Base-by-base conservation (phyloP, 1,284 basidiomycete species). In the Ustilago xerochloae region DNA sequence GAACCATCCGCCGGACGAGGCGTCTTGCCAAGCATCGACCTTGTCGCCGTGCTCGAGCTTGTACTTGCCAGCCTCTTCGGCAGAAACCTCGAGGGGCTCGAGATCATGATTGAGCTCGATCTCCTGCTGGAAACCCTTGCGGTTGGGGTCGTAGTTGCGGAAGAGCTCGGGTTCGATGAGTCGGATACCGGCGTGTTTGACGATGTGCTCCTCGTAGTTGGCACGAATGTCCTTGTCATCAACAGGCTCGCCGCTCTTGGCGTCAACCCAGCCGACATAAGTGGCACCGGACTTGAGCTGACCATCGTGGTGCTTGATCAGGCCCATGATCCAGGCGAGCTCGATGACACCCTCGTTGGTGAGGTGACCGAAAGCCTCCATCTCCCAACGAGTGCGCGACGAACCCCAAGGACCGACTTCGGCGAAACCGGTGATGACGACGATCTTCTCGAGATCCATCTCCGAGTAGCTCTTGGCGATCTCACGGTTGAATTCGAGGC, bases 361-460 rank as follows among this genome's bases (percentile, higher is more conserved):
- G 53, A 81, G 68, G 63, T 72, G 67, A 45, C 80, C 79, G 41
- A 70, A 75, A 28, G 79, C 80, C 66, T 81, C 80, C 70, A 79
- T 78, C 87, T 99, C 95, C 96, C 96, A 99, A 76, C 96, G 90
- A n/a, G 96, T 99, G 77, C 97, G 91, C 22, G 95, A 91, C 81
- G 93, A 95, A 80, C 97, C 97, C 93, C 94, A 99, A 6, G 96
- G 97, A n/a, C 96, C 92, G 62, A 99, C 93, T 86, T 99, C 97
- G 45, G 92, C 96, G 85, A 94, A 98, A 77, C 97, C 97, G 58
- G 97, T 97, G 83, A 94, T 88, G 69, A 99, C 96, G 71, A 96
- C 87, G 65, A 97, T 94, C 87, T 97, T 94, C 76, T 98, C 95
- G 38, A 98, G 89, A 84, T 99, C 96, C 67, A 98, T 89, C 76